A percentile compares a stretch with the other conserved stretches of the same genome.
Conservation (phyloP, 2,329 filamentous ascomycete species). For the Tricladium varicosporioides region DNA sequence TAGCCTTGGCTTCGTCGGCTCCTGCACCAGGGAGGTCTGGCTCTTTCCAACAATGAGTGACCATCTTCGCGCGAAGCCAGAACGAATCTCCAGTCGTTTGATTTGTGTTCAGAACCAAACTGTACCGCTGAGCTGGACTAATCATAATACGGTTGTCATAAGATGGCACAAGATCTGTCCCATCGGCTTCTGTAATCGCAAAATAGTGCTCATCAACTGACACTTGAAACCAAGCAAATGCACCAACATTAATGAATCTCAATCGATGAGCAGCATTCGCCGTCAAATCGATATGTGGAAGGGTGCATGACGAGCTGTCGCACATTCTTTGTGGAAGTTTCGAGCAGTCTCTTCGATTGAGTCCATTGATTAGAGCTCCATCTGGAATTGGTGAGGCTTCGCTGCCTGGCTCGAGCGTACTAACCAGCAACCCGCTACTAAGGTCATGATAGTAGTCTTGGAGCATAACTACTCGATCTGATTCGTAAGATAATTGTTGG, state of each 20-base stretch:
- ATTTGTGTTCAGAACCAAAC: constrained; percentile 61
- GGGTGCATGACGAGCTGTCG: constrained; percentile 38
- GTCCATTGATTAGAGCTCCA: constrained; percentile 44
- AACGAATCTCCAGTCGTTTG: constrained; percentile 53
- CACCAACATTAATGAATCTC: constrained; percentile 67
- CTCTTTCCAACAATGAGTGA: constrained; percentile 57
- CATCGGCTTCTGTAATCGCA: constrained; percentile 67
- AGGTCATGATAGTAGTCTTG: constrained; percentile 71
- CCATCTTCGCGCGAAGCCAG: constrained; percentile 63
- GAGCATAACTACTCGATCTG: constrained; percentile 64
- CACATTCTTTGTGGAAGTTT: constrained; percentile 40
- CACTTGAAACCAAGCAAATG: constrained; percentile 70
- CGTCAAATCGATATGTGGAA: constrained; percentile 46
- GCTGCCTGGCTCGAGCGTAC: constrained; percentile 40
- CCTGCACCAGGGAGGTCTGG: constrained; percentile 43
- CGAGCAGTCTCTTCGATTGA: constrained; percentile 42
- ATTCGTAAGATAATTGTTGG: constrained; percentile 50
- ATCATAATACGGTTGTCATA: constrained; percentile 62
- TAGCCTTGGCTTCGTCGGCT: constrained; percentile 46
- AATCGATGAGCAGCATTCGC: constrained; percentile 60
- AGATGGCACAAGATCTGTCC: constrained; percentile 60
- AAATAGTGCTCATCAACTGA: constrained; percentile 67
- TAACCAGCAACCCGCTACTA: constrained; percentile 40
- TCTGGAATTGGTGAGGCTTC: constrained; percentile 45
- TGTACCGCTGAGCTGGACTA: constrained; percentile 69